Conservation (phyloP, 306 rosid genomes). For the Vigna reflexopilosa region DNA sequence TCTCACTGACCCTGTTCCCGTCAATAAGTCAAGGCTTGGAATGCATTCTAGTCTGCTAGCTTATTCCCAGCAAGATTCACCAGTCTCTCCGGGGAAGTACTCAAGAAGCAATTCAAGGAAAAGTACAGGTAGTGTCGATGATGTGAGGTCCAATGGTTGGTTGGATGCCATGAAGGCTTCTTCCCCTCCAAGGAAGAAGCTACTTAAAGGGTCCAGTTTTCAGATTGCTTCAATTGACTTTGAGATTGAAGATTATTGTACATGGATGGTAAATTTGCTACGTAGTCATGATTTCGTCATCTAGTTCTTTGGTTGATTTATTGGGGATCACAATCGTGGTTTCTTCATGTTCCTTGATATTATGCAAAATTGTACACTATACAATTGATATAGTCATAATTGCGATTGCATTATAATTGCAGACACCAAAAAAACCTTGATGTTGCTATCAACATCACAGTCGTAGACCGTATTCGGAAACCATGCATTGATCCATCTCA, state of each 20-base stretch:
- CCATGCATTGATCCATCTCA: not conserved
- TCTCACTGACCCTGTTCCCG: constrained; percentile 73
- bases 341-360: not conserved
- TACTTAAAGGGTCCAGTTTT: constrained; percentile 51
- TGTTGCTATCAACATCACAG: not conserved
- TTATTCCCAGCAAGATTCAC: constrained; percentile 69
- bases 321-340: not conserved
- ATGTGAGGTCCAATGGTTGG: constrained; percentile 90
- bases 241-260: constrained; percentile 60
- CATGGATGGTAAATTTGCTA: constrained; percentile 69
- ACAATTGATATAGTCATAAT: not conserved
- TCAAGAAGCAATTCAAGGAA: constrained; percentile 65
- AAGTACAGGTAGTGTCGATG: constrained; percentile 68
- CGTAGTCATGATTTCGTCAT: not conserved
- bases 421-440: not conserved
- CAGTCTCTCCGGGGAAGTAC: constrained; percentile 59
- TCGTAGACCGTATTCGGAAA: not conserved
- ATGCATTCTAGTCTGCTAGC: constrained; percentile 60
- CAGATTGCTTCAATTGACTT: constrained; percentile 66
- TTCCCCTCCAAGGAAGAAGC: constrained; percentile 88
- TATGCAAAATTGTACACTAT: not conserved
- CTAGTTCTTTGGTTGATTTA: not conserved
- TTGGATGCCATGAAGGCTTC: constrained; percentile 96
- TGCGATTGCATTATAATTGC: not conserved
- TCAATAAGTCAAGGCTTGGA: constrained; percentile 83